These are phyloP conservation scores for Coniochaeta sp. DNA, from an alignment of 2,329 filamentous ascomycete genomes.

Conservation along the genomic window DNA sequence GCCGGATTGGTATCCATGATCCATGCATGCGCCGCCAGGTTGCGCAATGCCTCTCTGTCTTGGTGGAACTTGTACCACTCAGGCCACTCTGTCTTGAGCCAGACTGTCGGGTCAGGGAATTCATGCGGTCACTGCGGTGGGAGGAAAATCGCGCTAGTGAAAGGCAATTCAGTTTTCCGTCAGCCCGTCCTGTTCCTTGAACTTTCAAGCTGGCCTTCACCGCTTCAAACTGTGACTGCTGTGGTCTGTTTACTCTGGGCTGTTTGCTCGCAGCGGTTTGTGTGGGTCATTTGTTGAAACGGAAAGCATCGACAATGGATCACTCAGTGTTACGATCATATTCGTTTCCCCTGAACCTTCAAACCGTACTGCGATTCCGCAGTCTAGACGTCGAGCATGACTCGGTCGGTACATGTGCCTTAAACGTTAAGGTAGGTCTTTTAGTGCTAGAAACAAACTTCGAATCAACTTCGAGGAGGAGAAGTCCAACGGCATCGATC, in stretches of 20 bases:
- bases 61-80: neutral
- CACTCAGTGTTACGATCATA: neutral
- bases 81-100: neutral
- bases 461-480: too few species aligned
- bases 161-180: neutral
- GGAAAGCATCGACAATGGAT: neutral
- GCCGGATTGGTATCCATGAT: neutral
- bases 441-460: too few species aligned
- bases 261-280: too few species aligned
- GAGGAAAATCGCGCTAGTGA: neutral
- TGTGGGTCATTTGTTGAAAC: neutral
- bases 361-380: neutral
- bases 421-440: neutral
- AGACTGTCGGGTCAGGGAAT: neutral
- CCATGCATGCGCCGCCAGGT: neutral
- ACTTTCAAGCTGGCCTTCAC: too few species aligned
- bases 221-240: neutral
- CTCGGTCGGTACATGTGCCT: too few species aligned
- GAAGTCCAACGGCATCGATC: too few species aligned
- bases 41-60: neutral
- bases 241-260: neutral
- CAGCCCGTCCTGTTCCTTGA: too few species aligned
- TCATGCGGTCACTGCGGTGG: neutral
- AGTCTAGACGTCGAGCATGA: neutral
- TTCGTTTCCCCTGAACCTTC: too few species aligned